phyloP scores from a whole-genome alignment of 257 asterid species.

The Thymus mandschuricus region DNA sequence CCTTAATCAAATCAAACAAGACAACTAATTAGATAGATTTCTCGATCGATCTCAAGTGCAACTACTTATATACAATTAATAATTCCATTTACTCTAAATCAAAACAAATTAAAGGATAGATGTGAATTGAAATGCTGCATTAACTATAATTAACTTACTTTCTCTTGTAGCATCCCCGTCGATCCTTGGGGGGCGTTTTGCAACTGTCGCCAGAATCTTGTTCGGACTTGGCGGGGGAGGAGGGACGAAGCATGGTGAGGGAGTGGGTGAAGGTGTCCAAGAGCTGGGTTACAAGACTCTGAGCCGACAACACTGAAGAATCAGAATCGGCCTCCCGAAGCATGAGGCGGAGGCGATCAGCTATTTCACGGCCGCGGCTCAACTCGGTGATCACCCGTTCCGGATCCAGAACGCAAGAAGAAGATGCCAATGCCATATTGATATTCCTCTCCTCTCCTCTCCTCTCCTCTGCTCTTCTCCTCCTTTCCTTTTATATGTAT shows the following conservation, averaged over 20 bases:
- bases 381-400: slow-evolving; percentile 43
- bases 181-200: slow-evolving; percentile 53
- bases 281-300: slow-evolving; percentile 40
- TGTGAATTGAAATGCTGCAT: too few relatives aligned
- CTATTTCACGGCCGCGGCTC: slow-evolving; percentile 50
- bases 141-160: slow-evolving; percentile 30
- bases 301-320: slow-evolving; percentile 20
- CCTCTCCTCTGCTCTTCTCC: too few relatives aligned
- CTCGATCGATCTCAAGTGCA: too few relatives aligned
- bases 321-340: slow-evolving; percentile 24
- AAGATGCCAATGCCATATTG: slow-evolving; percentile 16
- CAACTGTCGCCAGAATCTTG: slow-evolving; percentile 50
- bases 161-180: slow-evolving; percentile 73
- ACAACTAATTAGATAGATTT: too few relatives aligned
- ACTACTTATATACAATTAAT: too few relatives aligned
- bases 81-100: too few relatives aligned
- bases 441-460: too few relatives aligned
- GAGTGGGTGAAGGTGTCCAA: slow-evolving; percentile 45
- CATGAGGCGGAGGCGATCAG: slow-evolving; percentile 44
- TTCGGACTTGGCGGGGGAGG: slow-evolving; percentile 36
- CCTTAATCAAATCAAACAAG: not conserved
- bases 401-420: slow-evolving; percentile 28
- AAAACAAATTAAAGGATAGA: too few relatives aligned
- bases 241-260: slow-evolving; percentile 36
- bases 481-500: too few relatives aligned